These are phyloP conservation scores for Colletotrichum plurivorum DNA, from an alignment of 2,329 filamentous ascomycete species.

Conservation along the genomic window DNA sequence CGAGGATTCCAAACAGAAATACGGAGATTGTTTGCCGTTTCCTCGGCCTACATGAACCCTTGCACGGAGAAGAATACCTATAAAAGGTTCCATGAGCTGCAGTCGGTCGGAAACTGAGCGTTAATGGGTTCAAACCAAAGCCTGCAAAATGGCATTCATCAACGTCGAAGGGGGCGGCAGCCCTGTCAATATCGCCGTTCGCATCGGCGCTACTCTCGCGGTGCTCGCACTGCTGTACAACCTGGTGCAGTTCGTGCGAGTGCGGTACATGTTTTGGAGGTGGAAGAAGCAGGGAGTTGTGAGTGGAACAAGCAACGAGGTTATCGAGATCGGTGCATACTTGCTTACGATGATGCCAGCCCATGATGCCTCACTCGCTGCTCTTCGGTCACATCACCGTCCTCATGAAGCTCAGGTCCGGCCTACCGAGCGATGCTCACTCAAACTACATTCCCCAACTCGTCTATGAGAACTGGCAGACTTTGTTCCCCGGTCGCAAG, in stretches of 20 bases:
- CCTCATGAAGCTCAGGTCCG: constrained; percentile 7
- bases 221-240: neutral
- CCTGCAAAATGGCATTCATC: neutral
- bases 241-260: constrained; percentile 15
- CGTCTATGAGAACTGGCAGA: constrained; percentile 31
- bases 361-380: constrained; percentile 36
- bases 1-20: too few relatives aligned
- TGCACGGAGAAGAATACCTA: too few relatives aligned
- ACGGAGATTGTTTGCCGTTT: too few relatives aligned
- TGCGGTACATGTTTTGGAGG: constrained; percentile 15
- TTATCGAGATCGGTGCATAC: neutral
- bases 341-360: constrained; percentile 8
- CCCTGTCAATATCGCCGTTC: neutral
- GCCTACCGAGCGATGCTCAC: constrained; percentile 23
- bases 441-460: constrained; percentile 27
- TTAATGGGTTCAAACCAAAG: neutral
- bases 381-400: constrained; percentile 30
- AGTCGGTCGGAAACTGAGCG: too few relatives aligned
- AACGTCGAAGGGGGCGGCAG: neutral
- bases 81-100: too few relatives aligned
- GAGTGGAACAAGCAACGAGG: neutral
- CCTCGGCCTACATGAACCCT: too few relatives aligned
- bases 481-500: constrained; percentile 43
- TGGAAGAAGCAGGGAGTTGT: constrained; percentile 22
- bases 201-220: neutral